Evolutionary conservation across 495 filamentous ascomycete genomes (phyloP).

Genomic region (Aspergillus nidulans): DNA sequence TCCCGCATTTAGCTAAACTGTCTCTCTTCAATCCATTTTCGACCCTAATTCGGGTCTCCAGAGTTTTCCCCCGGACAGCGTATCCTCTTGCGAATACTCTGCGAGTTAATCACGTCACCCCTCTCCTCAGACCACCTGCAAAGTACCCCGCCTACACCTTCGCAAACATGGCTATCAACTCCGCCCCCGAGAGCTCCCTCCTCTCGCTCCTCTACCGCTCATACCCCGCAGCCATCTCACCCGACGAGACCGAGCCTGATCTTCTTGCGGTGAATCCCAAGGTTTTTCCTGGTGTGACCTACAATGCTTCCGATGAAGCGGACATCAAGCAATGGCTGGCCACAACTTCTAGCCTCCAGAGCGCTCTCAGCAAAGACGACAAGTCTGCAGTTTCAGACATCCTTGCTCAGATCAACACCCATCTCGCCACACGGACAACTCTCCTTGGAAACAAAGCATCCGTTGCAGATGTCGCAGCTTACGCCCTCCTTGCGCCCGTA

Average conservation of each 20-base stretch:
- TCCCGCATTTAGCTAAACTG: constrained; percentile 25
- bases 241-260: constrained; percentile 48
- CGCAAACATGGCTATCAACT: constrained; percentile 47
- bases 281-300: constrained; percentile 65
- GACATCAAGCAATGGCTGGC: constrained; percentile 86
- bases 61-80: constrained; percentile 32
- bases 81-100: constrained; percentile 5
- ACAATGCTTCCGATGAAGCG: constrained; percentile 70
- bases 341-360: constrained; percentile 64
- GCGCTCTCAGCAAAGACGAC: constrained; percentile 52
- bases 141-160: constrained; percentile 19
- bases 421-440: constrained; percentile 84
- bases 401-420: constrained; percentile 72
- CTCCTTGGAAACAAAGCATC: constrained; percentile 87
- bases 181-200: constrained; percentile 47
- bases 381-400: constrained; percentile 47
- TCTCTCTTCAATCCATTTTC: constrained; percentile 20
- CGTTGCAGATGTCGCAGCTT: constrained; percentile 82
- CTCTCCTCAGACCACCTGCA: constrained; percentile 25
- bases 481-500: constrained; percentile 70
- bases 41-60: constrained; percentile 33
- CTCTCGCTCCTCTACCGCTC: constrained; percentile 51
- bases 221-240: constrained; percentile 46
- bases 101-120: constrained; percentile 27
- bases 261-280: constrained; percentile 45